Conservation (phyloP, 371 early-diverging fungal species). For the Rhizopus microsporus region DNA sequence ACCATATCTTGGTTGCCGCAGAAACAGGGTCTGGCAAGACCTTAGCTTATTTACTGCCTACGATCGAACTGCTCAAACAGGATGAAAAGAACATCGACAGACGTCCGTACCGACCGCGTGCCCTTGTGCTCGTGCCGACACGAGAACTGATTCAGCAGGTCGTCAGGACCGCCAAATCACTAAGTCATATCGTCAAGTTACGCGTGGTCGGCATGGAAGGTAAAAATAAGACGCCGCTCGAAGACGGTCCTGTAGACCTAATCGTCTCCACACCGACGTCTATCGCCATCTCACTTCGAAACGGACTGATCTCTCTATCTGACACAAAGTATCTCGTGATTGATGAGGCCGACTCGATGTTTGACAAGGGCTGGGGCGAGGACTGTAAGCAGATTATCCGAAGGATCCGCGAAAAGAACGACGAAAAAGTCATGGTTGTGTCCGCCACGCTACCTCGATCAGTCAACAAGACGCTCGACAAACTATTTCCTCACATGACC, state of each 20-base stretch:
- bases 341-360: slow-evolving; percentile 94
- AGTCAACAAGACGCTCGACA: slow-evolving; percentile 64
- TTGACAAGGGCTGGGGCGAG: slow-evolving; percentile 80
- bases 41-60: slow-evolving; percentile 92
- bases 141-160: slow-evolving; percentile 93
- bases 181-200: slow-evolving; percentile 73
- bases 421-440: slow-evolving; percentile 59
- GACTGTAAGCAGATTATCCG: slow-evolving; percentile 50
- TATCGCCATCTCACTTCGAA: slow-evolving; percentile 44
- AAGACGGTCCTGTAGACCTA: slow-evolving; percentile 72
- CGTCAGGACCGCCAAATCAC: slow-evolving; percentile 57
- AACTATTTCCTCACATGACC: slow-evolving; percentile 54
- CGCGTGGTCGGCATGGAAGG: slow-evolving; percentile 65
- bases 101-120: slow-evolving; percentile 71
- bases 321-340: slow-evolving; percentile 71
- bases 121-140: slow-evolving; percentile 95
- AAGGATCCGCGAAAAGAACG: slow-evolving; percentile 11
- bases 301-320: slow-evolving; percentile 55
- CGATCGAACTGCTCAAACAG: slow-evolving; percentile 68
- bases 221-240: slow-evolving; percentile 40
- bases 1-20: slow-evolving; percentile 82
- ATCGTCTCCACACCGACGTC: slow-evolving; percentile 81
- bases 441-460: slow-evolving; percentile 89
- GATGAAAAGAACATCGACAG: slow-evolving; percentile 66
- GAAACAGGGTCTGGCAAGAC: slow-evolving; percentile 99